Base-by-base conservation (phyloP, 768 basidiomycete genomes). In the Boletus rubroflammeus region DNA sequence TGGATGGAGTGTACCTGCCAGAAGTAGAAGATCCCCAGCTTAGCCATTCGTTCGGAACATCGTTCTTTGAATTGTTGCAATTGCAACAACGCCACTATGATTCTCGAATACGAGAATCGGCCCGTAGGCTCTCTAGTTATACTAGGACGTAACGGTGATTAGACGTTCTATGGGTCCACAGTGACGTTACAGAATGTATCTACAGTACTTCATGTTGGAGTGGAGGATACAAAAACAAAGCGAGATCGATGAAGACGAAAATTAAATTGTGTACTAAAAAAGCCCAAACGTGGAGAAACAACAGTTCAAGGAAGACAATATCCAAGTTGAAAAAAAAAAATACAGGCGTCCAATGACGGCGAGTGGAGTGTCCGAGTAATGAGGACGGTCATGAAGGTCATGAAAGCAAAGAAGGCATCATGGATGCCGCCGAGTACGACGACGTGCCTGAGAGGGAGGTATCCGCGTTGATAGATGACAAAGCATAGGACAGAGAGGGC, bases 11-110 rank as follows among this genome's bases (percentile, higher is more conserved):
- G 28, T 97, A 95, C 71, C 81, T 86, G 26, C 80, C 88, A 0
- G 86, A 93, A 49, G 75, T 96, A 41, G 90, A 96, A 63, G 95
- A 98, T 72, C 94, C 94, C 45, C 86, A 92, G 63, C 74, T 93
- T 29, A 81, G 81, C 62, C 82, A 86, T 69, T 81, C 92, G 34
- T 92, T 96, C 65, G 89, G 85, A 45, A 86, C 91, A 31, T 88
- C 83, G 42, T 86, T 93, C 62, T 98, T 85, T 81, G 97, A 99
- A 74, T 72, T 95, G 52, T 73, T 86, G 57, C 70, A 86, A 55
- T 78, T 90, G 47, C 75, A 76, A 58, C 69, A 72, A 60, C 75
- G 73, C 31, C 85, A 91, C 68, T 81, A 77, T 67, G 89, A 95
- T 71, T 72, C 78, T 62, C 72, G 75, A 49, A 86, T 97, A 8